phyloP scores from a whole-genome alignment of 768 basidiomycete genomes.

The Lentinula lateritia region DNA sequence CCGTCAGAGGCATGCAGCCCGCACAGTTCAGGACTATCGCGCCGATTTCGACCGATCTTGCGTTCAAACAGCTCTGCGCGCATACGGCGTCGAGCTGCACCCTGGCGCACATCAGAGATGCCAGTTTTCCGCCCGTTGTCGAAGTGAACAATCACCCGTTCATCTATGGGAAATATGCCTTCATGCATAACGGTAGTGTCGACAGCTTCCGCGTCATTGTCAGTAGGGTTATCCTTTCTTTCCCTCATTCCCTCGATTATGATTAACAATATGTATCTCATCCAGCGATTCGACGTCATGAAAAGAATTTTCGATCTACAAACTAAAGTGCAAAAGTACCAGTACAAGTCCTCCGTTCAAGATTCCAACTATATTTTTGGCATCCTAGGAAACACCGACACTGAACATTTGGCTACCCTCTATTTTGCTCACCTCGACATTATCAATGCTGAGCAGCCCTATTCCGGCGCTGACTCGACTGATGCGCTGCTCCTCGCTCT shows the following conservation, averaged over 20 bases:
- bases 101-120: background rate
- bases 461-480: background rate
- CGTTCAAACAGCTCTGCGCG: background rate
- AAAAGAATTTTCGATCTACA: background rate
- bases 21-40: background rate
- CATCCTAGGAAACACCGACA: background rate
- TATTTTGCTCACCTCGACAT: background rate
- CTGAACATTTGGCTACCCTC: background rate
- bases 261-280: background rate
- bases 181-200: background rate
- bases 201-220: background rate
- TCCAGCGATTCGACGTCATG: background rate
- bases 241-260: background rate
- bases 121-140: background rate
- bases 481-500: background rate
- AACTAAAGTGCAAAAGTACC: background rate
- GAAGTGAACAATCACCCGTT: background rate
- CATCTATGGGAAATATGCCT: background rate
- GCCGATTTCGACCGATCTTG: background rate
- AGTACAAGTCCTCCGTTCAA: background rate
- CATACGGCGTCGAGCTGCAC: background rate
- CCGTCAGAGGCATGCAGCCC: background rate
- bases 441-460: background rate
- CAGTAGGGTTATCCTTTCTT: background rate
- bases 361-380: background rate